These are phyloP conservation scores for Kwoniella bestiolae DNA, from an alignment of 768 basidiomycete species.

Conservation along the genomic window DNA sequence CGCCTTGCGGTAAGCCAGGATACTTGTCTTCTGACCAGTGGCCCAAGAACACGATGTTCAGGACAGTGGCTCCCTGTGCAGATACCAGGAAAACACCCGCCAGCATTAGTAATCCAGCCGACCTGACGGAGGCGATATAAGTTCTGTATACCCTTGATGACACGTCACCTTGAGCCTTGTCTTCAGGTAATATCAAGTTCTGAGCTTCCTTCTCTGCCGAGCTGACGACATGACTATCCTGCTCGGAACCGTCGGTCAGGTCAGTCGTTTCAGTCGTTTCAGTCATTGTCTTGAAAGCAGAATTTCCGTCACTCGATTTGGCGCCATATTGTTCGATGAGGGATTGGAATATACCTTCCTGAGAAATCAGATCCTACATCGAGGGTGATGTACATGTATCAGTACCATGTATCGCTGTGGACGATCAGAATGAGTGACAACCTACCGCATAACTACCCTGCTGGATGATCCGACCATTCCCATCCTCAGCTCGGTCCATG, in stretches of 20 bases:
- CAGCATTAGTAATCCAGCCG: conserved; percentile 38
- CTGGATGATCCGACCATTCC: conserved; percentile 62
- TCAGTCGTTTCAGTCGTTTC: too few relatives aligned
- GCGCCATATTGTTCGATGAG: conserved; percentile 59
- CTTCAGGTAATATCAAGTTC: conserved; percentile 61
- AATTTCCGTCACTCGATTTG: too few relatives aligned
- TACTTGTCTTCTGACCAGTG: conserved; percentile 72
- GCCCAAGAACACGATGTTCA: conserved; percentile 71
- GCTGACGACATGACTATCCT: too few relatives aligned
- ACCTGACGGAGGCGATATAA: conserved; percentile 24
- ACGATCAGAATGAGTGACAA: neutral
- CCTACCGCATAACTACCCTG: conserved; percentile 65
- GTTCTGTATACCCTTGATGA: conserved; percentile 61
- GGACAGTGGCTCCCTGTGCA: conserved; percentile 65
- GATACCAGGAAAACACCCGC: conserved; percentile 43
- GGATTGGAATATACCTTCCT: conserved; percentile 44
- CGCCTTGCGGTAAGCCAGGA: conserved; percentile 63
- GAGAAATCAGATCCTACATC: conserved; percentile 25
- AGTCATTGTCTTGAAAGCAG: too few relatives aligned
- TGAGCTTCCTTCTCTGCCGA: conserved; percentile 17
- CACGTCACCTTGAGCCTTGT: conserved; percentile 65
- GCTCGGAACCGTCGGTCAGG: too few relatives aligned
- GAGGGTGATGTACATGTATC: too few relatives aligned
- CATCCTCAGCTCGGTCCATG: conserved; percentile 44
- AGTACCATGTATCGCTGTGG: too few relatives aligned